These are phyloP conservation scores for Arthrobotrys entomopaga DNA, from an alignment of 2,329 filamentous ascomycete genomes.

Conservation along the genomic window DNA sequence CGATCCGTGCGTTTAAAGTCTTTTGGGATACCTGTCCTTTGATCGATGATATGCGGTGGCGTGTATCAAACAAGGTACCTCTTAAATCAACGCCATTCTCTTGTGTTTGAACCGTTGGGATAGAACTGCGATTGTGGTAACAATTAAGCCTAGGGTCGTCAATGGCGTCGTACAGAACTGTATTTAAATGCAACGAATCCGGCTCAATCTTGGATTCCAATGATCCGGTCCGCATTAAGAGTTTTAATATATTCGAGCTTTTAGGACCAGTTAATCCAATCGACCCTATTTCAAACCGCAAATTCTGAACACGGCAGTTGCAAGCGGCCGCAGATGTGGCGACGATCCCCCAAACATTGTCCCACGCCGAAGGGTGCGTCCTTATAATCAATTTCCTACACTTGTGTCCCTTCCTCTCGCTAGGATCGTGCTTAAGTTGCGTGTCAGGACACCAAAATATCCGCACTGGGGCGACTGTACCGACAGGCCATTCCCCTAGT, in stretches of 20 bases:
- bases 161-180: conserved; percentile 3
- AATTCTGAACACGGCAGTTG: conserved; percentile 70
- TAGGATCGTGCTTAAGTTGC: conserved; percentile 35
- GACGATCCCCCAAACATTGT: conserved; percentile 74
- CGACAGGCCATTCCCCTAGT: conserved; percentile 67
- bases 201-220: conserved; percentile 56
- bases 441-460: conserved; percentile 76
- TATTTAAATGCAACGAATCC: conserved; percentile 61
- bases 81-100: too few relatives aligned
- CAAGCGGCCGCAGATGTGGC: conserved; percentile 69
- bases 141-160: conserved; percentile 64
- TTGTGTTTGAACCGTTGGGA: not conserved
- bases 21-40: conserved; percentile 43
- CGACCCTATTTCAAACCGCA: conserved; percentile 77
- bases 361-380: conserved; percentile 83
- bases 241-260: conserved; percentile 79
- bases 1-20: conserved; percentile 37
- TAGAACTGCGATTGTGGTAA: conserved; percentile 63
- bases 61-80: conserved; percentile 14
- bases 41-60: conserved; percentile 25
- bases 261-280: conserved; percentile 77
- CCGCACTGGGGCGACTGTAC: conserved; percentile 76
- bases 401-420: conserved; percentile 64
- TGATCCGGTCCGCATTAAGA: conserved; percentile 69
- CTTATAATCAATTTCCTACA: conserved; percentile 72